phyloP scores from a whole-genome alignment of 179 eudicot species.

The Silene noctiflora region DNA sequence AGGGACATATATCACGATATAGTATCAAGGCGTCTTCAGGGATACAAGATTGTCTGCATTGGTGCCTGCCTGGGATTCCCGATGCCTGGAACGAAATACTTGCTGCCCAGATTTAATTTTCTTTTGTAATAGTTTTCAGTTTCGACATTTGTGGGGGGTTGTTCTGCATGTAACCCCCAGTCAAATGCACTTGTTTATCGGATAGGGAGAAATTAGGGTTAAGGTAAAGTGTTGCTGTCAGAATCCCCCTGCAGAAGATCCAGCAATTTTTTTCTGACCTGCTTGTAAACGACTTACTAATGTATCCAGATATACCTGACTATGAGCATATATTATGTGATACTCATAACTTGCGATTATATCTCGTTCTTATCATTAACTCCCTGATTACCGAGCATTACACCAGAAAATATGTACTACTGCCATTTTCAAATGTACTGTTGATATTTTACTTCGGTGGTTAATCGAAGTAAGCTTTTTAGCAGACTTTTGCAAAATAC shows the following conservation, averaged over 20 bases:
- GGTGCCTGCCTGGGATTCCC: slow-evolving; percentile 91
- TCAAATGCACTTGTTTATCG: neutral
- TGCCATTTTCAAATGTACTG: too few relatives aligned
- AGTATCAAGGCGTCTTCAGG: slow-evolving; percentile 53
- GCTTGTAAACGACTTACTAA: neutral
- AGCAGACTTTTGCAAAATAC: neutral
- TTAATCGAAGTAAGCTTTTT: neutral
- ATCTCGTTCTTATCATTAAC: too few relatives aligned
- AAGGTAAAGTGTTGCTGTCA: neutral
- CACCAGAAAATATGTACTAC: too few relatives aligned
- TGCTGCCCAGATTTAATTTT: slow-evolving; percentile 50
- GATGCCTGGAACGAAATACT: slow-evolving; percentile 86
- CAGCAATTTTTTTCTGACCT: neutral
- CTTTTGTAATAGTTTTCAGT: neutral
- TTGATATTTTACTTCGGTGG: neutral
- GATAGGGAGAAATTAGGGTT: slow-evolving; percentile 8
- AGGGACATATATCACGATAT: slow-evolving; percentile 73
- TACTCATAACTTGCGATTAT: too few relatives aligned
- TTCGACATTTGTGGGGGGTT: neutral
- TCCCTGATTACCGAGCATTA: too few relatives aligned
- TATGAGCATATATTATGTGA: neutral
- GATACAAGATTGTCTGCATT: slow-evolving; percentile 77
- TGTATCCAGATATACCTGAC: neutral
- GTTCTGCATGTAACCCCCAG: neutral
- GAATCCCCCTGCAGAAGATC: neutral